A percentile compares a stretch with the other conserved stretches of the same genome.
Evolutionary conservation across 352 stramenopile genomes (phyloP).

Genomic region (Pilasporangium apinafurcum): DNA sequence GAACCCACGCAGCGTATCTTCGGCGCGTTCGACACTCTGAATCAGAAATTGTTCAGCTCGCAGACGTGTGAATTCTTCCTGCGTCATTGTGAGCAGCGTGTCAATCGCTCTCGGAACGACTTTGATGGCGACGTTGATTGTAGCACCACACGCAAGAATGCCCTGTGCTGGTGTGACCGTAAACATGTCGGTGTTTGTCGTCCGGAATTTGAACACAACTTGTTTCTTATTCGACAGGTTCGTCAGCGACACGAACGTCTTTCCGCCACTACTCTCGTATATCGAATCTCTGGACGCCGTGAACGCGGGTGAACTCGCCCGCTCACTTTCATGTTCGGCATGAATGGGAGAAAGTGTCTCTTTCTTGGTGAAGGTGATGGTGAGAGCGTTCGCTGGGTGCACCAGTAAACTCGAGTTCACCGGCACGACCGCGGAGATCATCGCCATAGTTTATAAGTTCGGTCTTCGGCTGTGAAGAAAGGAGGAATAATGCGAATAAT

Average conservation of each 20-base stretch:
- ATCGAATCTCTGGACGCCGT: too few species aligned
- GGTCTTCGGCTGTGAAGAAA: too few species aligned
- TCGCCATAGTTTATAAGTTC: conserved; percentile 6
- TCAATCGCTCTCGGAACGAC: conserved; percentile 21
- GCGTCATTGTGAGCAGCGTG: conserved; percentile 23
- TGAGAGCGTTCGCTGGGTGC: conserved; percentile 52
- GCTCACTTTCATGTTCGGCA: background rate
- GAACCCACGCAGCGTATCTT: conserved; percentile 40
- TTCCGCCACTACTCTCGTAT: too few species aligned
- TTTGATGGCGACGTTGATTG: conserved; percentile 29
- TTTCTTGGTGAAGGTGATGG: conserved; percentile 21
- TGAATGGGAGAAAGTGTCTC: too few species aligned
- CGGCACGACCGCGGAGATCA: conserved; percentile 69
- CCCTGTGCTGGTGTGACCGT: conserved; percentile 64
- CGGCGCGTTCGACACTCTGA: conserved; percentile 40
- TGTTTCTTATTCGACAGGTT: conserved; percentile 59
- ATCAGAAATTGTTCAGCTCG: conserved; percentile 48
- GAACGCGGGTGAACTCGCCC: conserved; percentile 8
- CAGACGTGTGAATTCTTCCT: conserved; percentile 19
- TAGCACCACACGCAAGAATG: conserved; percentile 30
- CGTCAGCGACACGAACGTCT: conserved; percentile 37
- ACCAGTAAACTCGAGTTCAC: conserved; percentile 70
- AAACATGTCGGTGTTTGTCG: conserved; percentile 71
- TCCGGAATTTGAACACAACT: conserved; percentile 72
- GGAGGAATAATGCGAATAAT: too few species aligned